Percentiles rank a stretch among this genome's conserved stretches.
Evolutionary conservation across 768 basidiomycete species (phyloP).

Genomic region (Lentinula raphanica): DNA sequence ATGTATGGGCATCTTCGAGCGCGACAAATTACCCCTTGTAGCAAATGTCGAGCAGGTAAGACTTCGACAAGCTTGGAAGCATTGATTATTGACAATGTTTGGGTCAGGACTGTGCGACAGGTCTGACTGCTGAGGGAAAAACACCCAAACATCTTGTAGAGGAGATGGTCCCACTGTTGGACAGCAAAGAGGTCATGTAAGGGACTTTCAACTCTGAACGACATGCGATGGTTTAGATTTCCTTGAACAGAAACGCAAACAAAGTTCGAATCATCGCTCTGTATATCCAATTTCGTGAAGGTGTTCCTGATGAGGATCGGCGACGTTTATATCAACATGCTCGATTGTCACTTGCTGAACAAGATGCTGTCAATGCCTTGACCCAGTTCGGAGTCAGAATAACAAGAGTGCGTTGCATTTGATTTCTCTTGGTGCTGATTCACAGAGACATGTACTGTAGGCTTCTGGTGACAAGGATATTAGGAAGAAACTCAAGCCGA

Average conservation of each 20-base stretch:
- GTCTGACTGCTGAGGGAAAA: slow-evolving; percentile 86
- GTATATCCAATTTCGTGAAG: slow-evolving; percentile 92
- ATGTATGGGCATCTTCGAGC: slow-evolving; percentile 92
- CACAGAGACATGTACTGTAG: slow-evolving; percentile 31
- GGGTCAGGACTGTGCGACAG: slow-evolving; percentile 85
- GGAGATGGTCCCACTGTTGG: slow-evolving; percentile 96
- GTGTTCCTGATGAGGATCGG: slow-evolving; percentile 97
- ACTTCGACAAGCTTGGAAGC: neutral
- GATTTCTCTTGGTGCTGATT: neutral
- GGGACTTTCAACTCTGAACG: slow-evolving; percentile 14
- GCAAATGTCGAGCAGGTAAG: slow-evolving; percentile 87
- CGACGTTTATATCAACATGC: slow-evolving; percentile 95
- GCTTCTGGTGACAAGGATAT: slow-evolving; percentile 70
- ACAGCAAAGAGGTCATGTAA: slow-evolving; percentile 79
- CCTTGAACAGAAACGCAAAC: slow-evolving; percentile 61
- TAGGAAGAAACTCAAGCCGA: slow-evolving; percentile 80
- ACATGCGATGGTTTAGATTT: neutral
- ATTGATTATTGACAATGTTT: neutral
- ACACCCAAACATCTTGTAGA: slow-evolving; percentile 92
- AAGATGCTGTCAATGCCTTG: slow-evolving; percentile 90
- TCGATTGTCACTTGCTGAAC: slow-evolving; percentile 77
- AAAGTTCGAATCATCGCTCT: slow-evolving; percentile 96
- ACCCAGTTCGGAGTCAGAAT: slow-evolving; percentile 79
- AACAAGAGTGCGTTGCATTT: slow-evolving; percentile 49
- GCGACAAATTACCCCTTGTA: slow-evolving; percentile 73